Base-by-base conservation (phyloP, 192 early-diverging fungal genomes). In the Phycomyces blakesleeanus region DNA sequence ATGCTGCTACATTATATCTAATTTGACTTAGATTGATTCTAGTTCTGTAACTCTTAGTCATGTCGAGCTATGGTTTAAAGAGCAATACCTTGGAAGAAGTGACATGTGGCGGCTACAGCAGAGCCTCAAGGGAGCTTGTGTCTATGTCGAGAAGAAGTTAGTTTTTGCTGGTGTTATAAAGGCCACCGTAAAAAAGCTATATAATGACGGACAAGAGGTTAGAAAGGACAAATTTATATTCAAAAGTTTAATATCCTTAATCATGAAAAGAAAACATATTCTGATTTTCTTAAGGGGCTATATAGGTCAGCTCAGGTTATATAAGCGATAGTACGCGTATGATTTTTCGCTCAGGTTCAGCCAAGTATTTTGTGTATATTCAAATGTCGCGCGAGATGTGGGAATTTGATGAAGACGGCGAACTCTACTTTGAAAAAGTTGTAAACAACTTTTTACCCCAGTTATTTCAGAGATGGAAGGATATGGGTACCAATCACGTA, bases 351-450 rank as follows among this genome's bases (percentile, higher is more conserved):
- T 97, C 96, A 11, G 92, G 92, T 63, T 93, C 94, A 0, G 95
- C 93, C 11, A 93, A 95, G 61, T 92, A 89, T 55, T 96, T 93
- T 68, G 84, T 98, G 15, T 94, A 96, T 70, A 86, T 98, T 20
- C 96, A 98, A 77, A 93, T 98, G 93, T 91, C 88, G 29, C 84
- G 85, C 51, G 96, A 98, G 77, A 98, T 97, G 94, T 95, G 91
- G 91, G 88, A 94, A 40, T 97, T 96, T 82, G 94, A 94, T 57
- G 95, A 97, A 65, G 95, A 98, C 67, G 94, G 95, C 8, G 92
- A 97, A 69, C 75, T 98, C 22, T 93, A 88, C 72, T 96, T 92
- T 78, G 96, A 96, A 74, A 94, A 93, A 72, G 90, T 87, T 5
- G 86, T 97, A 51, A 86, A 91, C 68, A 86, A 87, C 55, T 97